phyloP scores from a whole-genome alignment of 1,284 basidiomycete species.

The Thecaphora thlaspeos region DNA sequence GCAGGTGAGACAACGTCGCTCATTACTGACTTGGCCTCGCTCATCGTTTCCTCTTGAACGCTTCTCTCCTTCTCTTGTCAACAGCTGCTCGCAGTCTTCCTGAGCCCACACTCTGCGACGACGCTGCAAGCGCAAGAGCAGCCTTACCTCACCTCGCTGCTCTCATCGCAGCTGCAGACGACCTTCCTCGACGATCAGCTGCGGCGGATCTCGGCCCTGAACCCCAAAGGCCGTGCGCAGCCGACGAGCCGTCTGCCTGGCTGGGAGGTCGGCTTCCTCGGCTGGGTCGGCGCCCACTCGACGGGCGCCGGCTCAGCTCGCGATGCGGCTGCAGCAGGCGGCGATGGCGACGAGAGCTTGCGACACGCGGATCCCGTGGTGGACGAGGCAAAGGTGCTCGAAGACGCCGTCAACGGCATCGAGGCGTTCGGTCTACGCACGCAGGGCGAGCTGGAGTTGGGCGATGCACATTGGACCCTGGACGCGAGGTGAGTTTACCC shows the following conservation, averaged over 20 bases:
- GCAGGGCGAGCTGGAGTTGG: slow-evolving; percentile 5
- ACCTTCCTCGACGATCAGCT: slow-evolving; percentile 29
- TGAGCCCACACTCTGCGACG: slow-evolving; percentile 21
- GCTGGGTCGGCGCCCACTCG: slow-evolving; percentile 21
- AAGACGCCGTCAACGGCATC: slow-evolving; percentile 19
- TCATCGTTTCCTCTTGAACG: too few relatives aligned
- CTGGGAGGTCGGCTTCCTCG: slow-evolving; percentile 37
- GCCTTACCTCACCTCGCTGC: slow-evolving; percentile 21
- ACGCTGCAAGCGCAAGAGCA: slow-evolving; percentile 8
- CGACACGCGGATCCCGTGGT: slow-evolving; percentile 27
- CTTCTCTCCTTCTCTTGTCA: background rate
- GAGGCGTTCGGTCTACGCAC: slow-evolving; percentile 21
- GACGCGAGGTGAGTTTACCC: background rate
- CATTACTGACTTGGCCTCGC: too few relatives aligned
- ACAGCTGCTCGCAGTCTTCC: slow-evolving; percentile 13
- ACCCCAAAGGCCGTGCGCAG: slow-evolving; percentile 12
- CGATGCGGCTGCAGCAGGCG: slow-evolving; percentile 13
- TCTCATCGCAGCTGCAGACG: slow-evolving; percentile 18
- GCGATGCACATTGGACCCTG: background rate
- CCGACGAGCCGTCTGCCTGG: slow-evolving; percentile 33
- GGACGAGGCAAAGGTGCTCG: slow-evolving; percentile 22
- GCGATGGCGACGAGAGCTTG: slow-evolving; percentile 22
- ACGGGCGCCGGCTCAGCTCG: slow-evolving; percentile 17
- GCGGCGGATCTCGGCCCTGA: slow-evolving; percentile 28
- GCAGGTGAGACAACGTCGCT: too few relatives aligned